Evolutionary conservation across 2,329 filamentous ascomycete genomes (phyloP).

Genomic region (Ceratocystis cubensis): DNA sequence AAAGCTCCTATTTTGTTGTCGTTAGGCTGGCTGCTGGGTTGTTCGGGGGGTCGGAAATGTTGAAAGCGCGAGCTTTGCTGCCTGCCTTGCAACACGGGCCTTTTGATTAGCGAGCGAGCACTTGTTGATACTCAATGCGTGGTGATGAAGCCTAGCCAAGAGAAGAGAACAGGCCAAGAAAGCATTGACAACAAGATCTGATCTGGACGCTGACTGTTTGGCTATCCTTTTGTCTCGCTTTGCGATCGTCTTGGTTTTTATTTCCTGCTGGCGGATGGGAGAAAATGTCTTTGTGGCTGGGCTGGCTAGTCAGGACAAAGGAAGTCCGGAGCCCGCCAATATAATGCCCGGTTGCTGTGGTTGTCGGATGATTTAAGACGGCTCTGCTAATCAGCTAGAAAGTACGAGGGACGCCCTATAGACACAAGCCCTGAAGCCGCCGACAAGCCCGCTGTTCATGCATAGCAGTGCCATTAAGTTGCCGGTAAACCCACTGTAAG

Average conservation of each 20-base stretch:
- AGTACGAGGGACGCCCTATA: not conserved
- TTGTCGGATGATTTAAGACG: not conserved
- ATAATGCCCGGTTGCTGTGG: slow-evolving; percentile 8
- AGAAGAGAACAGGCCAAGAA: not conserved
- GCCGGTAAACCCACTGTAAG: no score
- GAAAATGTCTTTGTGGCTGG: slow-evolving; percentile 1
- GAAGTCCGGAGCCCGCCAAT: slow-evolving; percentile 9
- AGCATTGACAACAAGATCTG: not conserved
- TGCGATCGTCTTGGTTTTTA: not conserved
- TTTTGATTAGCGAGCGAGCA: not conserved
- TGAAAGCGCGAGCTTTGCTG: not conserved
- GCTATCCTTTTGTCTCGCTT: not conserved
- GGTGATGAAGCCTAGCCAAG: not conserved
- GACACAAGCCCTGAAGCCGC: not conserved
- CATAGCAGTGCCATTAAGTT: no score
- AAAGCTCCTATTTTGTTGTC: not conserved
- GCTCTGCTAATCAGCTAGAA: no score
- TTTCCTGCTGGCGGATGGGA: not conserved
- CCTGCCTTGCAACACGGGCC: not conserved
- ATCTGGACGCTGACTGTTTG: not conserved
- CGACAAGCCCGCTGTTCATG: not conserved
- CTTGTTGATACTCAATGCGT: not conserved
- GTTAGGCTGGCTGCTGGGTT: not conserved
- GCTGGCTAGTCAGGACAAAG: not conserved
- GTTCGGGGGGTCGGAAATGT: not conserved